Base-by-base conservation (phyloP, 805 yeast species). In the Clavispora asparagi region DNA sequence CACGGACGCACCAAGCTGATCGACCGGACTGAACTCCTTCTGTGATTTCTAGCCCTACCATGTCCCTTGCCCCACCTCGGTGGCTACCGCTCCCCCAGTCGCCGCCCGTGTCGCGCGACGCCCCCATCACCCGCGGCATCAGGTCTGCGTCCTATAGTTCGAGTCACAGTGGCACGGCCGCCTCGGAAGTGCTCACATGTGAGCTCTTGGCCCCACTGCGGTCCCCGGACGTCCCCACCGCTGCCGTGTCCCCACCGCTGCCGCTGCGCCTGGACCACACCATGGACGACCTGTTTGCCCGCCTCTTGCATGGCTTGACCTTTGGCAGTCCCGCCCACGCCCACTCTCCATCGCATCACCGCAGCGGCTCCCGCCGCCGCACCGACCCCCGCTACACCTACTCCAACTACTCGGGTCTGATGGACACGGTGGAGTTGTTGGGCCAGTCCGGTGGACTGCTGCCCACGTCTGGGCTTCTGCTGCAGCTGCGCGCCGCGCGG, bases 401-500 rank as follows among this genome's bases (percentile, higher is more conserved):
- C 27, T 47, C 51, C 40, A 47, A 47, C 43, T 54, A 53, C 38
- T 44, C 45, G 17, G 44, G 50, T 39, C 50, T 44, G 48, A 25
- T 51, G 43, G 47, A 53, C 47, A 48, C 56, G 12, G 51, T 49
- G 27, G 33, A 43, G 27, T 35, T 54, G 39, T 38, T 54, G 23
- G 36, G 36, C 11, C 23, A 10, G 12, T 32, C 36, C 19, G 36
- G 23, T 23, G 28, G 17, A 38, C 28, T 30, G 42, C 16, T 13
- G 26, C 39, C 39, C 9, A 37, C 53, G 23, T 19, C 23, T 64
- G 4, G 44, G 58, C 2, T 64, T 68, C 4, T 52, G 63, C 58
- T 5, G 63, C 69, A 5, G 19, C 61, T 2, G 66, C 69, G 0
- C 51, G 62, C 14, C 68, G 11, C 36, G 36, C 36, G 55, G 60